A percentile compares a stretch with the other conserved stretches of the same genome.
Evolutionary conservation across 2,329 filamentous ascomycete genomes (phyloP).

Genomic region (Eurotiales sp.): DNA sequence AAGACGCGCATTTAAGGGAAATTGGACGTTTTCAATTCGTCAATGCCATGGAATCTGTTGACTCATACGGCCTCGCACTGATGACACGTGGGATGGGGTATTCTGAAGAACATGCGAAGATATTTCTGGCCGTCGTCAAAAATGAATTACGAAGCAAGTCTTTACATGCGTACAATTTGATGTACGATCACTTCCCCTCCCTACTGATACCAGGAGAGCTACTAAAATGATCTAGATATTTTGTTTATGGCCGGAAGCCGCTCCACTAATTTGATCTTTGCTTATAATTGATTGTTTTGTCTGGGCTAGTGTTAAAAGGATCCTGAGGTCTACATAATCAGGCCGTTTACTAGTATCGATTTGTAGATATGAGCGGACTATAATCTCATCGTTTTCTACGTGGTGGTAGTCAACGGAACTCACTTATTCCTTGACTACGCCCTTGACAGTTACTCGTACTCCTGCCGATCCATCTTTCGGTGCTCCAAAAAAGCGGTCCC

Average conservation of each 20-base stretch:
- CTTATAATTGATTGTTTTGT: too few relatives aligned
- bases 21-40: slow-evolving; percentile 6
- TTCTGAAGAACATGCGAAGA: slow-evolving; percentile 6
- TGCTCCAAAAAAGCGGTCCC: slow-evolving; percentile 8
- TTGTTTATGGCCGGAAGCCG: slow-evolving; percentile 10
- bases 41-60: slow-evolving; percentile 8
- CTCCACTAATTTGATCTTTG: not conserved
- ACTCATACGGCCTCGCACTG: slow-evolving; percentile 10
- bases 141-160: slow-evolving; percentile 3
- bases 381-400: too few relatives aligned
- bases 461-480: slow-evolving; percentile 1
- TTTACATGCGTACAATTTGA: slow-evolving; percentile 10
- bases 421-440: not conserved
- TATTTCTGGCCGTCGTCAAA: slow-evolving; percentile 10
- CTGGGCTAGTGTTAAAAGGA: too few relatives aligned
- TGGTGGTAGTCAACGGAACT: too few relatives aligned
- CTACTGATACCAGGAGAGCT: not conserved
- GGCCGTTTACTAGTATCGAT: not conserved
- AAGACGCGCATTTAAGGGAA: slow-evolving; percentile 11
- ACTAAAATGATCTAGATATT: slow-evolving; percentile 1
- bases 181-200: not conserved
- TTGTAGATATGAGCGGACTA: not conserved
- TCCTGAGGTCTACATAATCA: too few relatives aligned
- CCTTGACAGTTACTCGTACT: not conserved
- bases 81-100: slow-evolving; percentile 8